Conservation (phyloP, 164 flowering plant genomes). For the Aristolochia fimbriata region DNA sequence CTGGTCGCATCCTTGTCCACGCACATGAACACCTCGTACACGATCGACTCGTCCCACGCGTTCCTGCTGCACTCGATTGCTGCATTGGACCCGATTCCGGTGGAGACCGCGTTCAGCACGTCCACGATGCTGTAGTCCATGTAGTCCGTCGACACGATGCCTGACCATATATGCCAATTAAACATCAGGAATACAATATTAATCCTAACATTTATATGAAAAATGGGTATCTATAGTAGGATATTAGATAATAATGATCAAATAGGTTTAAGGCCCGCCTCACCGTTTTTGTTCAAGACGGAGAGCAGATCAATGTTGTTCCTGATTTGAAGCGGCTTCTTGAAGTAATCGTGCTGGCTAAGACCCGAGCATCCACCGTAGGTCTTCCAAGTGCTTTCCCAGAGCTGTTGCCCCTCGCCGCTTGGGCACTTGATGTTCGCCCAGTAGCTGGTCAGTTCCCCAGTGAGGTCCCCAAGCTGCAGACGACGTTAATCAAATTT, state of each 20-base stretch:
- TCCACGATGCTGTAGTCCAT: conserved; percentile 6
- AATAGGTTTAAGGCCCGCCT: too few species aligned
- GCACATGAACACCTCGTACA: conserved; percentile 9
- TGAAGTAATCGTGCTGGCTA: conserved; percentile 9
- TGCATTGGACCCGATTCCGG: conserved; percentile 6
- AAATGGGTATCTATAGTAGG: too few species aligned
- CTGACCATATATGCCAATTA: conserved; percentile 2
- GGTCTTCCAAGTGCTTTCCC: conserved; percentile 10
- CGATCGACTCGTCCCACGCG: conserved; percentile 7
- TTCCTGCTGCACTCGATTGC: conserved; percentile 7
- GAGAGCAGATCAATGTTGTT: conserved; percentile 7
- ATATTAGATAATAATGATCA: too few species aligned
- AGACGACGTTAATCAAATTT: too few species aligned
- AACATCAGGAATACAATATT: too few species aligned
- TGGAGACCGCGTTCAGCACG: not conserved
- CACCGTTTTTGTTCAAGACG: not conserved
- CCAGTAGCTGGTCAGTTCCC: conserved; percentile 10
- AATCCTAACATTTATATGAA: too few species aligned
- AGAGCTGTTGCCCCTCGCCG: not conserved
- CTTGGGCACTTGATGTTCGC: conserved; percentile 14
- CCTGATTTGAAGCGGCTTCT: conserved; percentile 6
- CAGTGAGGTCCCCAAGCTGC: conserved; percentile 5
- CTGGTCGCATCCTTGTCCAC: conserved; percentile 6
- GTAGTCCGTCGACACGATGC: conserved; percentile 7
- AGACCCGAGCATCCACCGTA: conserved; percentile 10